phyloP scores from a whole-genome alignment of 495 filamentous ascomycete species.

The Penicillium ochrochloron region DNA sequence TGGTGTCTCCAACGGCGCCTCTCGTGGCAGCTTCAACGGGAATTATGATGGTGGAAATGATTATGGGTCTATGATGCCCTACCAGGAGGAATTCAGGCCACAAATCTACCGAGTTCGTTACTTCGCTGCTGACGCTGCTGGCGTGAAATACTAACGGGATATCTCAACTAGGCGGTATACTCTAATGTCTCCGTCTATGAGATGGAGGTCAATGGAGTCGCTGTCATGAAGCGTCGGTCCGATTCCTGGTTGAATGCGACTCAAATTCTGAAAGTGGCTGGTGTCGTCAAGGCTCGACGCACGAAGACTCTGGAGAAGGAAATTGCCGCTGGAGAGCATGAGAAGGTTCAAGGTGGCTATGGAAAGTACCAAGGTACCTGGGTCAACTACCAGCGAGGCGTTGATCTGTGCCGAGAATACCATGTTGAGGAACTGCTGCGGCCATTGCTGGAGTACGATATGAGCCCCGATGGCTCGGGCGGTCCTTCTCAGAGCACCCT shows the following conservation, averaged over 20 bases:
- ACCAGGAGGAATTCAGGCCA: slow-evolving; percentile 62
- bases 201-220: slow-evolving; percentile 90
- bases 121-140: slow-evolving; percentile 13
- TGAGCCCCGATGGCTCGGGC: slow-evolving; percentile 74
- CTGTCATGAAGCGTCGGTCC: slow-evolving; percentile 90
- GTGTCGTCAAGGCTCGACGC: slow-evolving; percentile 93
- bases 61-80: slow-evolving; percentile 50
- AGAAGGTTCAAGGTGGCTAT: slow-evolving; percentile 98
- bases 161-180: slow-evolving; percentile 75
- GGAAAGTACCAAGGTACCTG: slow-evolving; percentile 99
- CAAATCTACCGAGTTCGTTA: slow-evolving; percentile 76
- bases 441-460: slow-evolving; percentile 87
- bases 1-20: slow-evolving; percentile 46
- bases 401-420: slow-evolving; percentile 92
- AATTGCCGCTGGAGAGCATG: slow-evolving; percentile 91
- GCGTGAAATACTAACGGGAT: slow-evolving; percentile 26
- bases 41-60: slow-evolving; percentile 55
- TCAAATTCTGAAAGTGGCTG: slow-evolving; percentile 93
- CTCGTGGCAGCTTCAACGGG: slow-evolving; percentile 44
- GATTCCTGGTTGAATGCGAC: slow-evolving; percentile 96
- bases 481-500: slow-evolving; percentile 62
- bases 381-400: slow-evolving; percentile 88
- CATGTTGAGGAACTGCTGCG: slow-evolving; percentile 86
- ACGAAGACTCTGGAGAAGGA: slow-evolving; percentile 98
- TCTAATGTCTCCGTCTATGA: slow-evolving; percentile 95